Percentiles rank a stretch among this genome's conserved stretches.
phyloP scores from a whole-genome alignment of 139 green algal species.

The Chlorella sp. region DNA sequence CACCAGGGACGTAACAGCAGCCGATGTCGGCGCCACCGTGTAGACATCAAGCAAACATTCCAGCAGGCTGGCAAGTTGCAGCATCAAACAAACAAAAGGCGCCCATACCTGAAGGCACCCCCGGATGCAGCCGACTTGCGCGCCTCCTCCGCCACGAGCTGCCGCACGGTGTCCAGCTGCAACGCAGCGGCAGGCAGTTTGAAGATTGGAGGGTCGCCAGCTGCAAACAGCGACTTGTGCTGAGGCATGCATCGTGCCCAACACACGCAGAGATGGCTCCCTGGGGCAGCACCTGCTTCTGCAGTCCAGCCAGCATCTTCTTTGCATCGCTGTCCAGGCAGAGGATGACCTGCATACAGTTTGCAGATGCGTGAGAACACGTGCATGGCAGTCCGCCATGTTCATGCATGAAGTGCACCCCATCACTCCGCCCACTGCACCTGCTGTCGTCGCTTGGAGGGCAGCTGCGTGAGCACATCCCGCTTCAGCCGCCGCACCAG shows the following conservation, averaged over 20 bases:
- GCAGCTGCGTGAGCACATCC: conserved; percentile 93
- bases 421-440: conserved; percentile 31
- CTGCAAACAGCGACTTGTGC: no score
- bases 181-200: no score
- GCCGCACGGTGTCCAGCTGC: conserved; percentile 47
- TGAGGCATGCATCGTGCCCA: no score
- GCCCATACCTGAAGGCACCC: background rate
- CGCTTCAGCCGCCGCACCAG: conserved; percentile 95
- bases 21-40: no score
- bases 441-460: conserved; percentile 88
- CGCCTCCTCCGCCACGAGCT: conserved; percentile 15
- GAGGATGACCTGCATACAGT: conserved; percentile 7
- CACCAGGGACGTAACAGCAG: background rate
- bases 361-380: no score
- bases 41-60: no score
- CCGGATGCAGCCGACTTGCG: background rate
- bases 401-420: background rate
- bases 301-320: conserved; percentile 23
- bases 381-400: background rate
- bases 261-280: no score
- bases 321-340: background rate
- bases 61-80: no score
- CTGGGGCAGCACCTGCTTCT: background rate
- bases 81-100: no score
- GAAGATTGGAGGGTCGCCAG: no score